Evolutionary conservation across 2,329 filamentous ascomycete genomes (phyloP), one percentile per base, ranked within the genome.

Genomic region (Aotearoamyces nothofagi): DNA sequence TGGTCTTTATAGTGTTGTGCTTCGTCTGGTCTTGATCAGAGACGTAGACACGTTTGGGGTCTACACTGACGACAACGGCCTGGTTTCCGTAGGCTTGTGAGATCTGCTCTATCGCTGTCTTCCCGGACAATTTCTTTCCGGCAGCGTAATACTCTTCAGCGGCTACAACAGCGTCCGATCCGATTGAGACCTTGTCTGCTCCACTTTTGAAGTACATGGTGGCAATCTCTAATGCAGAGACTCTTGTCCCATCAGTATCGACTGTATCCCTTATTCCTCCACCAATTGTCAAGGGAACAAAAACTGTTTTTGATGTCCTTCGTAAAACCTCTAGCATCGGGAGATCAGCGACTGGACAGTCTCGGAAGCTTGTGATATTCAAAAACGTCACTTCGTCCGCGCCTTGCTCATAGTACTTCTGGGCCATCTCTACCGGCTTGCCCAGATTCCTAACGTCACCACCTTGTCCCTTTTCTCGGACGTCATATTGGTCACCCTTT

Each of bases 401-500:
- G 34, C 90, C 90, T 56, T 93, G 83, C 47, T 92, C 78, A 61
- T 96, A 98, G 62, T 98, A 98, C 46, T 71, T 74, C 54, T 72
- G 73, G 6, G 90, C 90, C 69, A 98, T 80, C 39, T 93, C 84
- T 27, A 98, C 86, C 2, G 90, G 90, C 56, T 98, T 98, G 39
- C 90, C 90, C 3, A 98, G 66, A 53, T 98, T 98, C 38, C 90
- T 75, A 19, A 98, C 86, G 41, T 68, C 60, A 31, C 69, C 63
- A 33, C 62, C 61, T 9, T 58, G 62, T 13, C 62, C 61, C 56
- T 94, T 94, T 47, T 96, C 90, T 17, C 90, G 80, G 5, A 98
- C 90, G 47, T 98, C 90, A 58, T 98, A 98, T 54, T 96, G 87
- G 55, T 98, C 90, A 33, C 90, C 90, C 56, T 98, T 98, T 9